Evolutionary conservation across 2,329 filamentous ascomycete species (phyloP).

Genomic region (Diaporthe vexans): DNA sequence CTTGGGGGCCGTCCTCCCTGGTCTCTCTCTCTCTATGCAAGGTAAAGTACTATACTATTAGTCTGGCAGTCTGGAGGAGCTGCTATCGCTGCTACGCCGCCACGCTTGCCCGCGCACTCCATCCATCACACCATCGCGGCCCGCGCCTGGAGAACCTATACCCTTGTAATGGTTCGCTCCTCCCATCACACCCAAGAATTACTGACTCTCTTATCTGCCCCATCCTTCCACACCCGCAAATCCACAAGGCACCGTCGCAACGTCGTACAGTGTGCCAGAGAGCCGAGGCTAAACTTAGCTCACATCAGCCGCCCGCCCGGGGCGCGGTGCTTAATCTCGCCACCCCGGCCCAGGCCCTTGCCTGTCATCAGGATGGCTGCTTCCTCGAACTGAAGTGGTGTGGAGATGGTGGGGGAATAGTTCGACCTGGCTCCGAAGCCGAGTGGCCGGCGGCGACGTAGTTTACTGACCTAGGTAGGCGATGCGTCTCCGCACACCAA

Average conservation of each 20-base stretch:
- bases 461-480: neutral
- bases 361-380: neutral
- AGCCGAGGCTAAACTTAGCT: conserved; percentile 23
- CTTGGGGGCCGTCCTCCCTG: neutral
- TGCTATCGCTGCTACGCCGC: neutral
- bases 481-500: neutral
- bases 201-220: conserved; percentile 6
- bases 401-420: neutral
- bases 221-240: neutral
- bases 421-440: neutral
- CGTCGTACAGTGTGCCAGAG: neutral
- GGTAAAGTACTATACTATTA: too few relatives aligned
- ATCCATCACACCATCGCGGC: conserved; percentile 23
- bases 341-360: conserved; percentile 1
- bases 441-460: neutral
- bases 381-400: neutral
- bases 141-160: conserved; percentile 13
- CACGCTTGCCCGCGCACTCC: neutral
- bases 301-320: conserved; percentile 18
- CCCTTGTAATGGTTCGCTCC: conserved; percentile 5
- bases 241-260: neutral
- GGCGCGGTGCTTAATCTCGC: conserved; percentile 26
- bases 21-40: too few relatives aligned
- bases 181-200: neutral
- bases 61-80: neutral